Percentiles rank a stretch among this genome's conserved stretches.
These are phyloP conservation scores for Helicostylum pulchrum DNA, from an alignment of 192 early-diverging fungal species.

Conservation along the genomic window DNA sequence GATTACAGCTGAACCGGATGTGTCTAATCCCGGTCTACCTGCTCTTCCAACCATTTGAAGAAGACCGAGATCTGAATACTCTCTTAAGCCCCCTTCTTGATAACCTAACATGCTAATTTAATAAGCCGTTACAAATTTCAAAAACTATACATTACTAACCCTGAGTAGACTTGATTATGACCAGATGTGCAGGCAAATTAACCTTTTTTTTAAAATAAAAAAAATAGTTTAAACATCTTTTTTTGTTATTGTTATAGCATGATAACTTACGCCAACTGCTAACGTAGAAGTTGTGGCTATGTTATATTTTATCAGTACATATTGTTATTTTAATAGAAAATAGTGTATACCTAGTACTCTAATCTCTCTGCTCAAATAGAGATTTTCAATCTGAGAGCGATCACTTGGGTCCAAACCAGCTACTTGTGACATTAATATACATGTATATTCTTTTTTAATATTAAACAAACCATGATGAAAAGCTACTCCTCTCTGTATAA, in stretches of 20 bases:
- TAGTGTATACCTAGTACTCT: constrained; percentile 41
- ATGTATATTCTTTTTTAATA: background rate
- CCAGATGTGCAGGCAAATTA: constrained; percentile 75
- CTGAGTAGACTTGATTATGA: constrained; percentile 68
- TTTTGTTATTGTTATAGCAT: background rate
- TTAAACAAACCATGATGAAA: constrained; percentile 59
- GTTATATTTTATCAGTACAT: no score
- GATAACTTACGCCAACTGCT: constrained; percentile 55
- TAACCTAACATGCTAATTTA: constrained; percentile 33
- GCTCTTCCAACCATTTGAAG: constrained; percentile 79
- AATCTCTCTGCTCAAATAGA: constrained; percentile 51
- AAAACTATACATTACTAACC: constrained; percentile 6
- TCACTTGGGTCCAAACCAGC: constrained; percentile 37
- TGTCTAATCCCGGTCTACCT: constrained; percentile 66
- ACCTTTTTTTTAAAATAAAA: constrained; percentile 32
- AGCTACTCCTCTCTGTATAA: constrained; percentile 53
- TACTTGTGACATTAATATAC: background rate
- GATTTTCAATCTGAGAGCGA: constrained; percentile 49
- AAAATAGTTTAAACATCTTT: background rate
- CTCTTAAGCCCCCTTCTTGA: constrained; percentile 35
- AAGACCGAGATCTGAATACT: constrained; percentile 67
- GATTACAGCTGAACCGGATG: constrained; percentile 61
- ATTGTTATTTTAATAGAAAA: background rate
- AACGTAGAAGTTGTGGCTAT: constrained; percentile 70
- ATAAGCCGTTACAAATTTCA: background rate